Conservation (phyloP, 1,284 basidiomycete species). For the Microbotryum silenes-acaulis region DNA sequence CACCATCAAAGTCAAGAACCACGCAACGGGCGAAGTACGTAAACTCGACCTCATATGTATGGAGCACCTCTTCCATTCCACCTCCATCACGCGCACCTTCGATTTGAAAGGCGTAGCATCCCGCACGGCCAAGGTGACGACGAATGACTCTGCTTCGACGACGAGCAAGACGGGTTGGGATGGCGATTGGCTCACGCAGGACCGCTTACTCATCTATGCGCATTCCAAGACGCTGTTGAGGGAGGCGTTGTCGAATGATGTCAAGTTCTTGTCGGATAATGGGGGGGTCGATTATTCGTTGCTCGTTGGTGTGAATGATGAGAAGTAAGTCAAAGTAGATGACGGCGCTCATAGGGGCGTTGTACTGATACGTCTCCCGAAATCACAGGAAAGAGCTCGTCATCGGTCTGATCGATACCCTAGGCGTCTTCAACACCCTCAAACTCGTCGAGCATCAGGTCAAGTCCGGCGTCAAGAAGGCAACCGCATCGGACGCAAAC, state of each 20-base stretch:
- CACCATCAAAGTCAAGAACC: constrained; percentile 84
- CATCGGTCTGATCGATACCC: constrained; percentile 72
- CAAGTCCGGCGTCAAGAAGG: constrained; percentile 17
- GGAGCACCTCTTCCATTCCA: constrained; percentile 92
- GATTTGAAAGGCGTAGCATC: constrained; percentile 90
- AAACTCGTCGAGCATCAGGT: constrained; percentile 12
- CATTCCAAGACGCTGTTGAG: constrained; percentile 91
- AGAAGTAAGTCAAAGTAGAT: constrained; percentile 36
- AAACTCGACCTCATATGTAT: constrained; percentile 94
- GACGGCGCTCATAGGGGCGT: too few species aligned
- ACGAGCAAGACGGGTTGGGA: constrained; percentile 58
- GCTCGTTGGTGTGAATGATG: constrained; percentile 81
- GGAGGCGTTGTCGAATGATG: constrained; percentile 82
- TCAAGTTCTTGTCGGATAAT: constrained; percentile 75
- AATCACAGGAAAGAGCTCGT: constrained; percentile 46
- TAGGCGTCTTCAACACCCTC: constrained; percentile 21
- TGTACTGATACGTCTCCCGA: neutral
- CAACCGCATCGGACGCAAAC: constrained; percentile 1
- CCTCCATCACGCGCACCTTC: constrained; percentile 54
- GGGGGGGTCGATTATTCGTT: constrained; percentile 99
- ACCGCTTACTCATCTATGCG: constrained; percentile 46
- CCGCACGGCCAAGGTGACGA: constrained; percentile 69
- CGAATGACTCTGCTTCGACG: constrained; percentile 42
- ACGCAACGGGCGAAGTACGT: constrained; percentile 49
- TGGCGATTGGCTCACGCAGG: constrained; percentile 54